A percentile compares a stretch with the other conserved stretches of the same genome.
Conservation (phyloP, 73 alveolate genomes). For the Uronychia setigera region DNA sequence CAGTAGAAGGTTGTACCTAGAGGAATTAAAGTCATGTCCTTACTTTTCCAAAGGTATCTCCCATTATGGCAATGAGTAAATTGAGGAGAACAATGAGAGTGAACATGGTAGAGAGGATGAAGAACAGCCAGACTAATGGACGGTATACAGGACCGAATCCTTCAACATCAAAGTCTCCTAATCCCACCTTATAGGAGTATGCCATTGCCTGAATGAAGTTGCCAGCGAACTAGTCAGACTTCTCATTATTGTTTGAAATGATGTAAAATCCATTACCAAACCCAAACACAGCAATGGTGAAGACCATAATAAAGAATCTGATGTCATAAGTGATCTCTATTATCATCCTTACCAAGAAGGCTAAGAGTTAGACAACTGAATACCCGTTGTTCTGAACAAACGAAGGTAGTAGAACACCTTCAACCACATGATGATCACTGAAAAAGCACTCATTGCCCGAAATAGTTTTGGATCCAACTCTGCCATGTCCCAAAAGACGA, state of each 20-base stretch:
- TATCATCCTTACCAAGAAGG: too few species aligned
- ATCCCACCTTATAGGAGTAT: constrained; percentile 23
- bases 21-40: too few species aligned
- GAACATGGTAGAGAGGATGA: too few species aligned
- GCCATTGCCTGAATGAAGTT: neutral
- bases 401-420: constrained; percentile 10
- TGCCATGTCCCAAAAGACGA: neutral
- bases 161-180: constrained; percentile 44
- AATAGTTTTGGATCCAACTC: neutral
- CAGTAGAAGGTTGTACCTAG: too few species aligned
- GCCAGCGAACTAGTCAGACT: neutral
- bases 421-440: neutral
- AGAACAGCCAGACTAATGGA: too few species aligned
- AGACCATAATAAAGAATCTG: neutral
- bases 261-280: constrained; percentile 29
- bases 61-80: too few species aligned
- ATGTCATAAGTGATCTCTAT: constrained; percentile 15
- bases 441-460: neutral
- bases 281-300: neutral
- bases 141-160: too few species aligned
- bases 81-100: too few species aligned
- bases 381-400: too few species aligned
- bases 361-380: too few species aligned
- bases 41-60: too few species aligned
- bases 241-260: neutral